Evolutionary conservation across 2,329 filamentous ascomycete species (phyloP).

Genomic region (Beauveria asiatica): DNA sequence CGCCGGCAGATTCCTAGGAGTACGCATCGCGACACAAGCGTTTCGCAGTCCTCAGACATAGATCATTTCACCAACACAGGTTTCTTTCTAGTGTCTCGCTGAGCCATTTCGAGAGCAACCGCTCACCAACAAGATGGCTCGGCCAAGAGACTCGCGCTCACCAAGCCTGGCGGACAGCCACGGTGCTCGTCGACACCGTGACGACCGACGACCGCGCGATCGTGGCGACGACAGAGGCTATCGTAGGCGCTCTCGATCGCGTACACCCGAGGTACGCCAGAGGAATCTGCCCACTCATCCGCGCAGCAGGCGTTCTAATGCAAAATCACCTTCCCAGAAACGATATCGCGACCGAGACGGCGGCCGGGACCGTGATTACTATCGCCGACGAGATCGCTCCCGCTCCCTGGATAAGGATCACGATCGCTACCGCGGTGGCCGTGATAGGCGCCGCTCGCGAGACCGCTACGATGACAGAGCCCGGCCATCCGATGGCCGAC

Average conservation of each 20-base stretch:
- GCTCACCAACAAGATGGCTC: slow-evolving; percentile 40
- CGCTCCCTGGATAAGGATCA: slow-evolving; percentile 52
- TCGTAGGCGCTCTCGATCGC: slow-evolving; percentile 51
- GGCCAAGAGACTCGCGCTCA: slow-evolving; percentile 68
- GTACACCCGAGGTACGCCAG: slow-evolving; percentile 53
- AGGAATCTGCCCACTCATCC: slow-evolving; percentile 6
- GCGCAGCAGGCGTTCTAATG: slow-evolving; percentile 30
- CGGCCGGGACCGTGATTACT: slow-evolving; percentile 43
- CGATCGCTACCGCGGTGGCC: slow-evolving; percentile 54
- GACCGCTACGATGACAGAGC: slow-evolving; percentile 52
- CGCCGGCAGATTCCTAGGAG: slow-evolving; percentile 5
- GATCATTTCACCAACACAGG: slow-evolving; percentile 9
- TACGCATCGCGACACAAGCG: slow-evolving; percentile 9
- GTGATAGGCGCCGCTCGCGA: slow-evolving; percentile 57
- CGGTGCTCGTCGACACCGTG: slow-evolving; percentile 59
- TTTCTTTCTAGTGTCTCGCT: slow-evolving; percentile 8
- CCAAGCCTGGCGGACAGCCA: slow-evolving; percentile 88
- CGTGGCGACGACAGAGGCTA: slow-evolving; percentile 41
- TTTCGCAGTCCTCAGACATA: slow-evolving; percentile 8
- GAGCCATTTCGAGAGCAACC: background rate
- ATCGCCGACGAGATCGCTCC: slow-evolving; percentile 60
- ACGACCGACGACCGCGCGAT: slow-evolving; percentile 47
- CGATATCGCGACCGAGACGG: slow-evolving; percentile 49
- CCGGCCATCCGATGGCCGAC: slow-evolving; percentile 49
- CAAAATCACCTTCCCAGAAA: slow-evolving; percentile 33